phyloP scores from a whole-genome alignment of 805 yeast species.

The Zygoascus biomembranicola region DNA sequence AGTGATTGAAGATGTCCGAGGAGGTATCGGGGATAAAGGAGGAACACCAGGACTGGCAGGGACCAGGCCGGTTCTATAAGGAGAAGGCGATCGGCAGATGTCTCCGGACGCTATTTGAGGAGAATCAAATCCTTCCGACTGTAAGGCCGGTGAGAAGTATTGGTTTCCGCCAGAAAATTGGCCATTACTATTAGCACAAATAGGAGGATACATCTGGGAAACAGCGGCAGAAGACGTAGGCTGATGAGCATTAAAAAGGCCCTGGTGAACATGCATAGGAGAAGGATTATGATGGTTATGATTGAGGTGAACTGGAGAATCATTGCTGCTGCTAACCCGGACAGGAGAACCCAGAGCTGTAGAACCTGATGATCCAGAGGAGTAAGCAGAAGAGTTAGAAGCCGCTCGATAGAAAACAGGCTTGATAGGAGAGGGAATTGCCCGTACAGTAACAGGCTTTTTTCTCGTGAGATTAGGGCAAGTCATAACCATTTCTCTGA shows the following conservation, averaged over 20 bases:
- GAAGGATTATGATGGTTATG: background rate
- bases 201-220: background rate
- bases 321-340: background rate
- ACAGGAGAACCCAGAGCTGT: background rate
- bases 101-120: background rate
- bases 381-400: background rate
- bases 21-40: constrained; percentile 2
- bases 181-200: background rate
- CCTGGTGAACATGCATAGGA: background rate
- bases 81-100: constrained; percentile 1
- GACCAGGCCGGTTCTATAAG: background rate
- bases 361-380: background rate
- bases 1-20: background rate
- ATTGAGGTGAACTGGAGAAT: background rate
- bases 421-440: background rate
- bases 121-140: background rate
- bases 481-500: constrained; percentile 7
- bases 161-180: background rate
- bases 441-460: background rate
- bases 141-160: background rate
- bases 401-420: background rate
- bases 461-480: constrained; percentile 5
- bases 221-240: background rate
- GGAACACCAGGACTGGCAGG: background rate
- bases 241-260: background rate